These are phyloP conservation scores for Calcarisporium arbuscula DNA, from an alignment of 2,329 filamentous ascomycete genomes.

Conservation along the genomic window DNA sequence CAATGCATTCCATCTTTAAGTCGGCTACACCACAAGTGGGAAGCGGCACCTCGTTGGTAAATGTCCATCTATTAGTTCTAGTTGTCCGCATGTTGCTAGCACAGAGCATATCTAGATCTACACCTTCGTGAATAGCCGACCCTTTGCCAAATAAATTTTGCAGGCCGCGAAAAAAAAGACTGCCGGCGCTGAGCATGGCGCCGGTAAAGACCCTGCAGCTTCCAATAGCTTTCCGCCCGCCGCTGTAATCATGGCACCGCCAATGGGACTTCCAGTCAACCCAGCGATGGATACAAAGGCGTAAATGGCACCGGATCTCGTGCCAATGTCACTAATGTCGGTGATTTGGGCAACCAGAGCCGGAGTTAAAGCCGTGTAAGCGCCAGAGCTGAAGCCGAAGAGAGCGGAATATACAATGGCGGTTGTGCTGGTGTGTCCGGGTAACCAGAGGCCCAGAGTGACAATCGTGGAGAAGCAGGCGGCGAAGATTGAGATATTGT, in stretches of 20 bases:
- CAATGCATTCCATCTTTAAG: too few species aligned
- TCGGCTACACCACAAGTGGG: too few species aligned
- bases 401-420: conserved; percentile 20
- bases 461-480: conserved; percentile 28
- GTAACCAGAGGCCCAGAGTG: conserved; percentile 27
- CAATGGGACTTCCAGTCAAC: conserved; percentile 14
- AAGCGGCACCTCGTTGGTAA: too few species aligned
- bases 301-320: conserved; percentile 37
- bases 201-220: too few species aligned
- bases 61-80: too few species aligned
- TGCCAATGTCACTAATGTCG: conserved; percentile 46
- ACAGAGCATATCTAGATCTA: too few species aligned
- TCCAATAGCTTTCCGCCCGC: too few species aligned
- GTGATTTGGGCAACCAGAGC: conserved; percentile 38
- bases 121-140: too few species aligned
- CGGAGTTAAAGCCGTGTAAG: conserved; percentile 19
- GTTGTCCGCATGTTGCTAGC: too few species aligned
- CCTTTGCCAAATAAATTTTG: too few species aligned
- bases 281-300: conserved; percentile 12
- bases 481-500: conserved; percentile 33
- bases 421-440: conserved; percentile 14
- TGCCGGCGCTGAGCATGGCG: too few species aligned
- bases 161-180: too few species aligned
- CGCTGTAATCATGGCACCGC: conserved; percentile 14
- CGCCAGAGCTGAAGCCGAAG: conserved; percentile 24